Evolutionary conservation across 768 basidiomycete species (phyloP).

Genomic region (Russula foetens): DNA sequence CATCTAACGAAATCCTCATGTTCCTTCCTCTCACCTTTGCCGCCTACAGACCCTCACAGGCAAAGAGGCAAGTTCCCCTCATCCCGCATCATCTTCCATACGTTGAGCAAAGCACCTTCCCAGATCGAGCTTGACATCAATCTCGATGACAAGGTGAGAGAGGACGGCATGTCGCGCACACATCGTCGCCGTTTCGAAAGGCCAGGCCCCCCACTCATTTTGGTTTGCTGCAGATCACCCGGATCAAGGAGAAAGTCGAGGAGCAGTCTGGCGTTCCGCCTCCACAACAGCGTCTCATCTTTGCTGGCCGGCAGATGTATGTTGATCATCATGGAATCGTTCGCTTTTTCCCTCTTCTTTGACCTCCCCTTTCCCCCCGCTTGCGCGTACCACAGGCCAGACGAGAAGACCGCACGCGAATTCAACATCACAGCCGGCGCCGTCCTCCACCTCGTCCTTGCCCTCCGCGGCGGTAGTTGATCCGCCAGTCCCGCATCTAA

Average conservation of each 20-base stretch:
- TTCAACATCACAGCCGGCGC: conserved; percentile 79
- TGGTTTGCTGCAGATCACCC: conserved; percentile 53
- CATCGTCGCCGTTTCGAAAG: background rate
- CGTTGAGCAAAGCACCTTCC: background rate
- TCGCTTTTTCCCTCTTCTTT: background rate
- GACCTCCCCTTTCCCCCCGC: background rate
- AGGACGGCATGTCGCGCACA: conserved; percentile 17
- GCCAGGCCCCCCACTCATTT: background rate
- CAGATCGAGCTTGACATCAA: conserved; percentile 96
- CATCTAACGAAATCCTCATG: background rate
- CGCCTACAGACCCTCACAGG: conserved; percentile 79
- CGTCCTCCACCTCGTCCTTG: conserved; percentile 90
- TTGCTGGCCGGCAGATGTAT: conserved; percentile 88
- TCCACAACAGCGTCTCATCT: conserved; percentile 91
- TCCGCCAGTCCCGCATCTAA: background rate
- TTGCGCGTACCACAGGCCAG: conserved; percentile 46
- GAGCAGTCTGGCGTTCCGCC: conserved; percentile 98
- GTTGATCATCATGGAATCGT: conserved; percentile 22
- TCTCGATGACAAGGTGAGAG: conserved; percentile 65
- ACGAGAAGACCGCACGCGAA: conserved; percentile 85
- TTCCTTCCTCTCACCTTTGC: conserved; percentile 1
- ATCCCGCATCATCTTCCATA: background rate
- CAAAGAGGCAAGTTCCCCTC: conserved; percentile 64
- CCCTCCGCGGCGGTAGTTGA: conserved; percentile 82
- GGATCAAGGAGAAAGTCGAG: conserved; percentile 97